Conservation (phyloP, 106 monocot genomes). For the Dactylorhiza incarnata region DNA sequence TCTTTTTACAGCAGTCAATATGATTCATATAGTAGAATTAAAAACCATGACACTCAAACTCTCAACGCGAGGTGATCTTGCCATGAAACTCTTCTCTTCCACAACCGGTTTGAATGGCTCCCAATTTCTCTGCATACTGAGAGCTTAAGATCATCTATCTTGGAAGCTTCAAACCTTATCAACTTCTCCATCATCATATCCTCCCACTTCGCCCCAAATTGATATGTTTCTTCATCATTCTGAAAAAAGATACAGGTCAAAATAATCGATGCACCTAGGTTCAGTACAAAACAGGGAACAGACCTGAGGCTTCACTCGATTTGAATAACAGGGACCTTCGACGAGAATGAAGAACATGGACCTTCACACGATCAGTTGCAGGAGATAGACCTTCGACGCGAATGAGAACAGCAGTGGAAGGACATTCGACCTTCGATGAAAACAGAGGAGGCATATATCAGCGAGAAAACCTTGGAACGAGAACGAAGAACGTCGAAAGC, state of each 20-base stretch:
- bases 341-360: no score
- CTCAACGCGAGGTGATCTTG: constrained; percentile 70
- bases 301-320: constrained; percentile 19
- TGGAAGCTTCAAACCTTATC: constrained; percentile 11
- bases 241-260: constrained; percentile 1
- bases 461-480: no score
- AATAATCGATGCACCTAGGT: background rate
- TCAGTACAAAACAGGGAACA: constrained; percentile 1
- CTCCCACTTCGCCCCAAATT: constrained; percentile 17
- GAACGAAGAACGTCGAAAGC: no score
- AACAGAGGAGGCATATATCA: no score
- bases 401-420: no score
- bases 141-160: constrained; percentile 23
- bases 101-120: constrained; percentile 19
- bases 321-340: background rate
- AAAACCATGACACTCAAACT: constrained; percentile 16
- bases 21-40: background rate
- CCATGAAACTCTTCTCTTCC: constrained; percentile 80
- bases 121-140: constrained; percentile 41
- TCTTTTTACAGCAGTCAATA: background rate
- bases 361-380: no score
- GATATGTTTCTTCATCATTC: constrained; percentile 47
- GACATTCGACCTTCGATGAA: no score
- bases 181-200: constrained; percentile 15
- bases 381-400: no score